Evolutionary conservation across 106 monocot genomes (phyloP), one percentile per base, ranked within the genome.

Genomic region (Hemerocallis citrina): DNA sequence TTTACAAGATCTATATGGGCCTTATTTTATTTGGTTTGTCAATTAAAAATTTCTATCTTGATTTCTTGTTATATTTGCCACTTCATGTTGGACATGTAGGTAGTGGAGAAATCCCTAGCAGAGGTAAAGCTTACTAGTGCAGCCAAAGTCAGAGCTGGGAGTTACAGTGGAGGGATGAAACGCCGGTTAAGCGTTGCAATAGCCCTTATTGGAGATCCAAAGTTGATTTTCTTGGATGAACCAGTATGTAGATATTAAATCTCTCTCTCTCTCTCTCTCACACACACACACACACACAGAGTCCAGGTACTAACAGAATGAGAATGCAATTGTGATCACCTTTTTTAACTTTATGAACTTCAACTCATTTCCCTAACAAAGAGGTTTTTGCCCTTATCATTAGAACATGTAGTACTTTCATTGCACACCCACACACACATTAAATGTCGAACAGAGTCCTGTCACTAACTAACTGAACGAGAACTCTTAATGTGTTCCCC

Each of bases 131-230:
- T 93, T 37, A 65, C 74, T 28, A 62, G 52, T 60, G 66, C 89
- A 50, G 79, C 93, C 55, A 54, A 67, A 42, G 69, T 77, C 49
- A 82, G 93, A 73, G 74, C 93, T 36, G 89, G 85, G 21, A 93
- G 85, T 70, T 93, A 82, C 29, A 93, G 89, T 62, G 89, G 93
- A 73, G 93, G 93, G 21, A 93, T 93, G 93, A 93, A 85, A 29
- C 89, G 93, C 8, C 60, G 93, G 5, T 79, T 89, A 27, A 93
- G 93, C 68, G 89, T 93, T 57, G 93, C 93, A 27, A 78, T 89
- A 54, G 85, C 93, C 34, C 79, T 93, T 20, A 83, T 93, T 20
- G 93, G 89, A 4, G 89, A 93, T 61, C 93, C 93, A 46, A 89
- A 89, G 61, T 30, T 93, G 70, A 82, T 93, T 59, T 93, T 93